Evolutionary conservation across 2,329 filamentous ascomycete genomes (phyloP), one percentile per base, ranked within the genome.

Genomic region (Arthrobotrys sphaeroides): DNA sequence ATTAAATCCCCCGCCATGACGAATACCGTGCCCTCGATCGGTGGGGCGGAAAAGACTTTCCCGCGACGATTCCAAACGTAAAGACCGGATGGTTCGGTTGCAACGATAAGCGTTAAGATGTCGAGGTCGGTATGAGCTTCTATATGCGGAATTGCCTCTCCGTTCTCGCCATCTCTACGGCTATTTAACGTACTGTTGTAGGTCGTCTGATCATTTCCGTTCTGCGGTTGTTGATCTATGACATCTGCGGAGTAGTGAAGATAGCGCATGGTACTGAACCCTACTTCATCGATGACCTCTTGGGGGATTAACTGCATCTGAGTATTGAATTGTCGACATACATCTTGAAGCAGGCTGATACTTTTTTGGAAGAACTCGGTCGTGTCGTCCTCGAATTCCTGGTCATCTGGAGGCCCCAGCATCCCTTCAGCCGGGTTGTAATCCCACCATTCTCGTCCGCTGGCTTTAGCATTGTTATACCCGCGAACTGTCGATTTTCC

Each of bases 371-470:
- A 67, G 18, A 62, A 74, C 10, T 64, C 51, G 5, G 28, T 62
- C 13, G 62, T 68, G 16, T 26, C 43, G 2, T 24, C 3, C 10
- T 24, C n/a, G 26, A 68, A 74, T n/a, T 57, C 64, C 36, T 40
- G 4, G 18, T 74, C 60, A 10, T 55, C 22, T 0, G 22, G 45
- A 2, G 60, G 47, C 3, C 38, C 49, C 12, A 57, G 40, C 5
- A 53, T 60, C 3, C 16, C 40, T 18, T 65, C 33, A 3, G 40
- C 28, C n/a, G 70, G 62, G 20, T 55, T 68, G 10, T 67, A 68
- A 13, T 74, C 70, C 70, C 70, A 74, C 70, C 70, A 74, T 57
- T 74, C 70, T 5, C 70, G n/a, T 13, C 70, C 61, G 16, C 22
- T 40, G 2, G 33, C 40, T 62, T 55, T 67, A 1, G 43, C 53